Evolutionary conservation across 2,329 filamentous ascomycete genomes (phyloP).

Genomic region (Penicillium sp.): DNA sequence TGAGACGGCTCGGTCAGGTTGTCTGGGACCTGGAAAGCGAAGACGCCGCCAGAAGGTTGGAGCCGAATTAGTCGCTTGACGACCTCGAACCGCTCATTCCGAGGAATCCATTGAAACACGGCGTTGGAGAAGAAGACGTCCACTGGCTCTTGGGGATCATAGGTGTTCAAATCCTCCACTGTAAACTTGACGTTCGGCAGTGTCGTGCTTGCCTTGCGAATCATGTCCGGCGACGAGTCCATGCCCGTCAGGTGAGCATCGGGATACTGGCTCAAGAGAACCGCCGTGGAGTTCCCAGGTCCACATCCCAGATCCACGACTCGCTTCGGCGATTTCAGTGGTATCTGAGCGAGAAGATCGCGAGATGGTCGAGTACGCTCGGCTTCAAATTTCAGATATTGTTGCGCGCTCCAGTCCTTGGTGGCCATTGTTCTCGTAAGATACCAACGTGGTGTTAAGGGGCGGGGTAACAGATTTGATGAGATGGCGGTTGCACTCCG

Average conservation of each 20-base stretch:
- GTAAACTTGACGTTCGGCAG: slow-evolving; percentile 53
- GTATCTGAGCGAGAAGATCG: slow-evolving; percentile 58
- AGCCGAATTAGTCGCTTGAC: slow-evolving; percentile 51
- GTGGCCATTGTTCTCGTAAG: slow-evolving; percentile 12
- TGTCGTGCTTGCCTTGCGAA: slow-evolving; percentile 51
- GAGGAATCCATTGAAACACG: slow-evolving; percentile 63
- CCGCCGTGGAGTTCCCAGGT: slow-evolving; percentile 62
- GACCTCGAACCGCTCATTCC: slow-evolving; percentile 49
- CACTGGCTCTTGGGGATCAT: slow-evolving; percentile 35
- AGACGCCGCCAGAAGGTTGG: slow-evolving; percentile 51
- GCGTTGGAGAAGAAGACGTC: slow-evolving; percentile 63
- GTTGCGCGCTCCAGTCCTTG: slow-evolving; percentile 57
- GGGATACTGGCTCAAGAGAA: slow-evolving; percentile 56
- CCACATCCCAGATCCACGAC: slow-evolving; percentile 66
- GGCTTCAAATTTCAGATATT: slow-evolving; percentile 61
- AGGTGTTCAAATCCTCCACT: slow-evolving; percentile 53
- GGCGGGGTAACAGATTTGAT: not conserved
- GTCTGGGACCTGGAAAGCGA: slow-evolving; percentile 62
- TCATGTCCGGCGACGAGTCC: slow-evolving; percentile 63
- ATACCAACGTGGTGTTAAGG: not conserved
- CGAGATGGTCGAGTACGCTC: slow-evolving; percentile 59
- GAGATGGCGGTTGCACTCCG: not conserved
- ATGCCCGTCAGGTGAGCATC: slow-evolving; percentile 55
- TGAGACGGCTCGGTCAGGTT: slow-evolving; percentile 59
- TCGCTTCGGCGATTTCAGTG: slow-evolving; percentile 44